phyloP scores from a whole-genome alignment of 2,329 filamentous ascomycete genomes.

The Claviceps digitariae region DNA sequence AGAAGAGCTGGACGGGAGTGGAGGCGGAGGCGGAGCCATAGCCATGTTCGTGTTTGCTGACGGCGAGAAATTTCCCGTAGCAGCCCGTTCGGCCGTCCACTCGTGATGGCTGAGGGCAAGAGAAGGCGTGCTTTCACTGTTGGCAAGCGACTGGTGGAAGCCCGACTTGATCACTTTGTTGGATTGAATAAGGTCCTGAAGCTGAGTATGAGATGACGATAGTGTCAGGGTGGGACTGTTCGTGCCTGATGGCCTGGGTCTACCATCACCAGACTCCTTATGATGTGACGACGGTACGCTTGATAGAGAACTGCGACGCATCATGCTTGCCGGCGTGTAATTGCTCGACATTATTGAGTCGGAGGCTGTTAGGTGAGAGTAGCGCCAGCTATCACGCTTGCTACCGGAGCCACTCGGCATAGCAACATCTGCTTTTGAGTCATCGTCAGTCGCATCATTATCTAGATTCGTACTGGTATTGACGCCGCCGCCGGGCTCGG shows the following conservation, averaged over 20 bases:
- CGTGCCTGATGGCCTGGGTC: conserved; percentile 20
- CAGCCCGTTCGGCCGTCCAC: conserved; percentile 24
- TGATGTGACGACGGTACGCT: conserved; percentile 38
- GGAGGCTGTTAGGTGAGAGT: conserved; percentile 37
- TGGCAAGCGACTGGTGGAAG: conserved; percentile 39
- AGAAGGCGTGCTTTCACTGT: conserved; percentile 46
- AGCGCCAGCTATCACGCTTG: conserved; percentile 34
- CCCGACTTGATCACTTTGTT: conserved; percentile 45
- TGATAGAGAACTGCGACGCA: conserved; percentile 33
- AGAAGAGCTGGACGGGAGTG: conserved; percentile 14
- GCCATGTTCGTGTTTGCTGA: not conserved
- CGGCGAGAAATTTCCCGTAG: conserved; percentile 12
- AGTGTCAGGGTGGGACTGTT: conserved; percentile 50
- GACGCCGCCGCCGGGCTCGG: conserved; percentile 10
- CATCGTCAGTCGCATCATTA: conserved; percentile 19
- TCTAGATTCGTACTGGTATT: conserved; percentile 10
- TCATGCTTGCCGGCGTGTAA: conserved; percentile 22
- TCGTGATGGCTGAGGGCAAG: conserved; percentile 38
- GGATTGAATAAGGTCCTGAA: conserved; percentile 47
- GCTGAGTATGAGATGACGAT: conserved; percentile 38
- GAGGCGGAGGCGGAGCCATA: conserved; percentile 11
- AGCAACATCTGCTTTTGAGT: conserved; percentile 22
- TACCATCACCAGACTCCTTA: conserved; percentile 30
- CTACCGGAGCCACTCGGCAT: conserved; percentile 27
- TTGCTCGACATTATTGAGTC: conserved; percentile 28